Base-by-base conservation (phyloP, 2,329 filamentous ascomycete genomes). In the Aspergillus sp. region DNA sequence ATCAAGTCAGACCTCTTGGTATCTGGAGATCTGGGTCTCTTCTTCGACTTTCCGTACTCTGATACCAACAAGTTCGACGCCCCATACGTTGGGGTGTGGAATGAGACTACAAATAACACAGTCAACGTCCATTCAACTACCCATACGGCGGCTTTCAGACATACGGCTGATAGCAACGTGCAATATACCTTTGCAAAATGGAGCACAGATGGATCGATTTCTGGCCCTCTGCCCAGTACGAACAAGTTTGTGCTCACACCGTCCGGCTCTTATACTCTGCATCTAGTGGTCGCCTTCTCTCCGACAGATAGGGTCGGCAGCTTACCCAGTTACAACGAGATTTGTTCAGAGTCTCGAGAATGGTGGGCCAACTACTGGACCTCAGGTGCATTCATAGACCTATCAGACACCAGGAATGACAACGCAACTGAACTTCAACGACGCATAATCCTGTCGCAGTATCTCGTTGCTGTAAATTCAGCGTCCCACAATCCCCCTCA, bases 361-460 rank as follows among this genome's bases (percentile, higher is more conserved):
- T 83, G 77, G 78, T 84, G 82, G 82, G 54, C 70, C 2, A 61
- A 76, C 6, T 84, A 81, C 65, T 84, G 81, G 81, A 69, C 69
- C n/a, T 67, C 70, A 1, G 81, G 81, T 0, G 80, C 78, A 3
- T 84, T 84, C 64, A 67, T 84, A n/a, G 81, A 82, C 57, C 68
- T 84, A 12, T 76, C 79, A 1, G 66, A 62, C 1, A 70, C 75
- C 1, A 59, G 66, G 2, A 76, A 77, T 21, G 47, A 70, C 2
- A 76, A 78, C 37, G 80, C 81, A 1, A 72, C 72, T 15, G 81
- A 83, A 62, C 69, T 84, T 6, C 82, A 84, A 64, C 73, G 80
- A n/a, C 78, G 81, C 40, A 80, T 79, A 9, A 77, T 85, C 52
- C 70, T 82, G 19, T 83, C 82, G 0, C 81, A 83, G 62, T 84